A percentile compares a stretch with the other conserved stretches of the same genome.
Evolutionary conservation across 2,329 filamentous ascomycete species (phyloP).

Genomic region (Xylariaceae sp.): DNA sequence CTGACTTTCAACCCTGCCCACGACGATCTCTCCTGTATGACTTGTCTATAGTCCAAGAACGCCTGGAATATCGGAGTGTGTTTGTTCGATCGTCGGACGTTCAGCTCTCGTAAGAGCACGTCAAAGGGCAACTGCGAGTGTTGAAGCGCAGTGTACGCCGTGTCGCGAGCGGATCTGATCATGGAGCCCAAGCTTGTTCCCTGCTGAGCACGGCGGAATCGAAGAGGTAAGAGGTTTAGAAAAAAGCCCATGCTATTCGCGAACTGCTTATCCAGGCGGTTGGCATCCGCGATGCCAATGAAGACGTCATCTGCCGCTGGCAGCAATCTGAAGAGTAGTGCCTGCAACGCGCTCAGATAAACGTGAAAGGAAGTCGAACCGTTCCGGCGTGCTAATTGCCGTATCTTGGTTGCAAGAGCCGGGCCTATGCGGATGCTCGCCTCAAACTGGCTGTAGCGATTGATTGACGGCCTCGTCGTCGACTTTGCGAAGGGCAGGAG

Average conservation of each 20-base stretch:
- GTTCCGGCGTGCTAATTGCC: background rate
- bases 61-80: slow-evolving; percentile 51
- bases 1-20: too few relatives aligned
- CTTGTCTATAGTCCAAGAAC: slow-evolving; percentile 39
- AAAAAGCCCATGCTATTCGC: background rate
- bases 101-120: slow-evolving; percentile 48
- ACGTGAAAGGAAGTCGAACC: background rate
- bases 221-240: slow-evolving; percentile 10
- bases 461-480: too few relatives aligned
- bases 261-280: slow-evolving; percentile 2
- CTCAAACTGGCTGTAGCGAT: too few relatives aligned
- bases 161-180: slow-evolving; percentile 31
- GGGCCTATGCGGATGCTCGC: too few relatives aligned
- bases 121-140: slow-evolving; percentile 49
- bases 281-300: slow-evolving; percentile 4
- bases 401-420: too few relatives aligned
- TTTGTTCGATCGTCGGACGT: slow-evolving; percentile 44
- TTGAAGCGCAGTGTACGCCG: slow-evolving; percentile 40
- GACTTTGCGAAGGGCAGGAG: too few relatives aligned
- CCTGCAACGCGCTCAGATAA: background rate
- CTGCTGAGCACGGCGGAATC: background rate
- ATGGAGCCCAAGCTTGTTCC: slow-evolving; percentile 27
- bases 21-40: too few relatives aligned
- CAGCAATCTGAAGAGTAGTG: background rate
- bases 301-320: background rate